Evolutionary conservation across 1,284 basidiomycete genomes (phyloP).

Genomic region (Apiotrichum veenhuisii): DNA sequence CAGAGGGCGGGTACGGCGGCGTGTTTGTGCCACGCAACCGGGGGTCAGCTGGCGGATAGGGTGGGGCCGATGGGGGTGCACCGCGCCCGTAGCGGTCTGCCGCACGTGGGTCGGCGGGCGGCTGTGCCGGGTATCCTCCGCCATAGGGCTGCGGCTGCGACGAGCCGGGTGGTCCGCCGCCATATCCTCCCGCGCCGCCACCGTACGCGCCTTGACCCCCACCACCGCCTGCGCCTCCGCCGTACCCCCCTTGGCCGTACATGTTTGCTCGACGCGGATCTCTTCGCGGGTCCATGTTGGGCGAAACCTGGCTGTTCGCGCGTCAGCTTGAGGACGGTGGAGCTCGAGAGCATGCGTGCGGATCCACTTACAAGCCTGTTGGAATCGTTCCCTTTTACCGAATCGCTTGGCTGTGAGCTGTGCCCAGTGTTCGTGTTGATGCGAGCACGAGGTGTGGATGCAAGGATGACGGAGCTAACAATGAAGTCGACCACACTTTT

Average conservation of each 20-base stretch:
- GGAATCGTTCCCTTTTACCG: too few relatives aligned
- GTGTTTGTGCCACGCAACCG: constrained; percentile 3
- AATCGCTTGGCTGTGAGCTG: constrained; percentile 13
- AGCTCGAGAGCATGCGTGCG: too few relatives aligned
- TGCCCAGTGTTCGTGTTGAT: constrained; percentile 4
- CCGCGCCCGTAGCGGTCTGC: constrained; percentile 1
- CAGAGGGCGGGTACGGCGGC: constrained; percentile 3
- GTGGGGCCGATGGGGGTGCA: background rate
- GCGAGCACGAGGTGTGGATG: background rate
- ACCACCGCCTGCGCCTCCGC: background rate
- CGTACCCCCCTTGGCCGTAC: background rate
- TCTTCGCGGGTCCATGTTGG: constrained; percentile 10
- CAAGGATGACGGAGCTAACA: too few relatives aligned
- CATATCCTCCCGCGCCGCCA: background rate
- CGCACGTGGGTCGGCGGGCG: background rate
- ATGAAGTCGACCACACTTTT: too few relatives aligned
- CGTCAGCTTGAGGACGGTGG: too few relatives aligned
- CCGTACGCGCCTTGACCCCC: background rate
- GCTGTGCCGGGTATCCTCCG: background rate
- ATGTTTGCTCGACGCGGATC: constrained; percentile 7
- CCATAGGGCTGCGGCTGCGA: background rate
- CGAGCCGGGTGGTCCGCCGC: background rate
- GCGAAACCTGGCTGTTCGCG: too few relatives aligned
- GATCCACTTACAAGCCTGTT: too few relatives aligned
- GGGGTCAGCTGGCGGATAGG: constrained; percentile 2